Percentiles rank a stretch among this genome's conserved stretches.
phyloP scores from a whole-genome alignment of 345 rosid genomes.

The Nephelium lappaceum region DNA sequence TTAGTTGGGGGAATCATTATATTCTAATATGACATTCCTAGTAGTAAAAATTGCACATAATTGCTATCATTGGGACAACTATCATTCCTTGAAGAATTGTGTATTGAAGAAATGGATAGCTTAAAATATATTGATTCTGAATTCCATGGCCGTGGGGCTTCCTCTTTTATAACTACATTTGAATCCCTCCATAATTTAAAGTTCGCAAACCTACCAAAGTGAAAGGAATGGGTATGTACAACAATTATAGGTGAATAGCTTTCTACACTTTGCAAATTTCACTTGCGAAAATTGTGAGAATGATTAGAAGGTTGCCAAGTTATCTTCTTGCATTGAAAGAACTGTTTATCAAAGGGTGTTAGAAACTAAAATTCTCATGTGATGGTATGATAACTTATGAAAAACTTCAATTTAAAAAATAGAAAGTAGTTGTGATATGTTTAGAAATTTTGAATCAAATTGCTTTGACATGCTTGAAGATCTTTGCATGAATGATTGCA shows the following conservation, averaged over 20 bases:
- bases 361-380: slow-evolving; percentile 10
- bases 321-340: slow-evolving; percentile 30
- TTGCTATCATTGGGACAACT: slow-evolving; percentile 40
- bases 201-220: no score
- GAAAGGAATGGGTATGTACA: no score
- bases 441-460: not conserved
- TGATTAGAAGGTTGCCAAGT: slow-evolving; percentile 23
- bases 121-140: no score
- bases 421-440: slow-evolving; percentile 31
- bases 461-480: no score
- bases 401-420: slow-evolving; percentile 25
- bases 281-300: slow-evolving; percentile 29
- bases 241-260: no score
- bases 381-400: no score
- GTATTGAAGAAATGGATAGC: no score
- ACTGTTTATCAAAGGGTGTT: slow-evolving; percentile 27
- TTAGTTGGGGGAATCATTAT: slow-evolving; percentile 33
- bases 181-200: no score
- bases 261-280: slow-evolving; percentile 12
- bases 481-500: slow-evolving; percentile 18
- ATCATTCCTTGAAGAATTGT: no score
- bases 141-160: no score
- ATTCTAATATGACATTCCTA: slow-evolving; percentile 21
- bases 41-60: slow-evolving; percentile 32
- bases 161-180: no score